Base-by-base conservation (phyloP, 208 protist genomes). In the Trypanosoma congolense region DNA sequence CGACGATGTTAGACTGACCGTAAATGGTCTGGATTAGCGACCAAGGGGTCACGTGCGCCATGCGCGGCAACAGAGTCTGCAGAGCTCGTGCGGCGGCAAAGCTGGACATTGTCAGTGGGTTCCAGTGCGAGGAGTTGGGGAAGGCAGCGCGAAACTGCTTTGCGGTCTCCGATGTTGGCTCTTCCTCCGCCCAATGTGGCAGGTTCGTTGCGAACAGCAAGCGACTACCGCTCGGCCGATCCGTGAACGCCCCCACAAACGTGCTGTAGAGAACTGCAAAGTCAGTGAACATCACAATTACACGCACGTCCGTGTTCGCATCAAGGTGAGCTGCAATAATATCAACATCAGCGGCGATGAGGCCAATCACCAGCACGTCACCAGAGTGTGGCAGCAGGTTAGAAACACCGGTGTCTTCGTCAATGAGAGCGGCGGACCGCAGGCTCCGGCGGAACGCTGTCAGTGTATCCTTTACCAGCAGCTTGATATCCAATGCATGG, bases 151-250 rank as follows among this genome's bases (percentile, higher is more conserved):
- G 63, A 31, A 69, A 75, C 12, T 44, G 4, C 41, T 57, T 3
- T 26, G 67, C 49, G 8, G 52, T 51, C 21, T 28, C 25, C 2
- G 46, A 67, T 1, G 21, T 28, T 4, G 54, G 36, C 29, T 61
- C 30, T 1, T 46, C 38, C 41, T 82, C 72, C 10, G 42, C 57
- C 79, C 75, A 82, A 21, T 75, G 60, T n/a, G 75, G 79, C 53
- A 87, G 42, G 42, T 66, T 82, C 19, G 52, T 78, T 25, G 78
- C 22, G 19, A 74, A 65, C 28, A 76, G 31, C 33, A 79, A 24
- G 1, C 75, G 75, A 29, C 43, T 44, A 4, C 57, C 54, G 16
- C 45, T 38, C 21, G 14, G 6, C 4, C 22, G 3, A 12, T 9
- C 40, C 1, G 18, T 10, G 36, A 81, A 78, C 31, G 54, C 58